Percentiles rank a stretch among this genome's conserved stretches.
Conservation (phyloP, 768 basidiomycete species). For the Rhodotorula taiwanensis region DNA sequence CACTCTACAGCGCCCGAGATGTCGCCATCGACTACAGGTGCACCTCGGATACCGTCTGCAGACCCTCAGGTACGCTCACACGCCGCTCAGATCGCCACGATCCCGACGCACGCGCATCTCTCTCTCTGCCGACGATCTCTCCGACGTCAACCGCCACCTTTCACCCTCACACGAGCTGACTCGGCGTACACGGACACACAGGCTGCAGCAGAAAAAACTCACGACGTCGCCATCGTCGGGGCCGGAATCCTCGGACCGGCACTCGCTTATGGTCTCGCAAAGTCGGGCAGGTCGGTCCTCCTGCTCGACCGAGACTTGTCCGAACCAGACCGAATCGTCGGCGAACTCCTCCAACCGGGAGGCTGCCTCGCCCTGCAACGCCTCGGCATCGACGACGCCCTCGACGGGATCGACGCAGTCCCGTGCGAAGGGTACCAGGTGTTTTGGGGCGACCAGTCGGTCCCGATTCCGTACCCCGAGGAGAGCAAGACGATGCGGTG, state of each 20-base stretch:
- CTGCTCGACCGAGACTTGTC: conserved; percentile 84
- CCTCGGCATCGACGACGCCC: conserved; percentile 66
- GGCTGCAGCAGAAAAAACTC: conserved; percentile 23
- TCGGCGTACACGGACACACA: too few species aligned
- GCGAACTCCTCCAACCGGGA: conserved; percentile 90
- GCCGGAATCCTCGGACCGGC: conserved; percentile 84
- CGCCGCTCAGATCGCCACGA: too few species aligned
- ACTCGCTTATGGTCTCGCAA: conserved; percentile 68
- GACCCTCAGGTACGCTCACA: conserved; percentile 2
- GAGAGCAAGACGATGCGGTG: conserved; percentile 30
- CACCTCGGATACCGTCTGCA: conserved; percentile 4
- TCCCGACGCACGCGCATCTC: too few species aligned
- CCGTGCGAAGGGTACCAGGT: conserved; percentile 81
- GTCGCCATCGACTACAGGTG: neutral
- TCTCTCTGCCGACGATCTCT: neutral
- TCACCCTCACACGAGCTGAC: neutral
- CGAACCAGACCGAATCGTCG: conserved; percentile 93
- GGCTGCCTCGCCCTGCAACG: conserved; percentile 67
- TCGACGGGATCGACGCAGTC: conserved; percentile 84
- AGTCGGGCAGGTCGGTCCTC: conserved; percentile 65
- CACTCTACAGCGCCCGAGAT: neutral
- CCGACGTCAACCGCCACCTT: neutral
- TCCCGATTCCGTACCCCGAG: conserved; percentile 81
- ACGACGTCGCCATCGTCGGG: conserved; percentile 68
- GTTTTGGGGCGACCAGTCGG: conserved; percentile 55